Percentiles rank a stretch among this genome's conserved stretches.
Evolutionary conservation across 305 asterid genomes (phyloP).

Genomic region (Coffea humblotiana): DNA sequence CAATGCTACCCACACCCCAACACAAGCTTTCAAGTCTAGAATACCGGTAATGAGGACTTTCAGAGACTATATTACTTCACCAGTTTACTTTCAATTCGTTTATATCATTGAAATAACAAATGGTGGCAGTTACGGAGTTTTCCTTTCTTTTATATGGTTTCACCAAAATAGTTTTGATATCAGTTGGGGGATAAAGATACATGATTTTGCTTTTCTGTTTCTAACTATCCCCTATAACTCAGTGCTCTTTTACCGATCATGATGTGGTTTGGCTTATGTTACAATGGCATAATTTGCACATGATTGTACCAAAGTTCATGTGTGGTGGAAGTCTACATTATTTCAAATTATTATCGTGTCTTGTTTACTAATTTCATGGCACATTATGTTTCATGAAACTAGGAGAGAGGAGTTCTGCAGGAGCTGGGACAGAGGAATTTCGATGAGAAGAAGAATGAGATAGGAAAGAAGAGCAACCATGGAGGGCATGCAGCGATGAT

Average conservation of each 20-base stretch:
- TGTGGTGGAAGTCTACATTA: neutral
- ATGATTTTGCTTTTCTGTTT: neutral
- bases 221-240: neutral
- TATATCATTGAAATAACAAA: neutral
- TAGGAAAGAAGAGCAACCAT: conserved; percentile 28
- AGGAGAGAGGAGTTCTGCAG: conserved; percentile 66
- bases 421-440: conserved; percentile 47
- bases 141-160: neutral
- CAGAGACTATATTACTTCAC: neutral
- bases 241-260: neutral
- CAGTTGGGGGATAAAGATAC: neutral
- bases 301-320: neutral
- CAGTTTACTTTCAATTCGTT: neutral
- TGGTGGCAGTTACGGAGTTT: neutral
- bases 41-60: conserved; percentile 41
- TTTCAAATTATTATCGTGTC: neutral
- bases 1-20: conserved; percentile 38
- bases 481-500: conserved; percentile 24
- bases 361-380: neutral
- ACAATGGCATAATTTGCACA: neutral
- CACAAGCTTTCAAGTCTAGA: conserved; percentile 45
- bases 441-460: conserved; percentile 29
- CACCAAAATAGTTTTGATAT: neutral
- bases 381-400: conserved; percentile 14
- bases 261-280: neutral